These are phyloP conservation scores for Hypsizygus ulmarius DNA, from an alignment of 1,284 basidiomycete species.

Conservation along the genomic window DNA sequence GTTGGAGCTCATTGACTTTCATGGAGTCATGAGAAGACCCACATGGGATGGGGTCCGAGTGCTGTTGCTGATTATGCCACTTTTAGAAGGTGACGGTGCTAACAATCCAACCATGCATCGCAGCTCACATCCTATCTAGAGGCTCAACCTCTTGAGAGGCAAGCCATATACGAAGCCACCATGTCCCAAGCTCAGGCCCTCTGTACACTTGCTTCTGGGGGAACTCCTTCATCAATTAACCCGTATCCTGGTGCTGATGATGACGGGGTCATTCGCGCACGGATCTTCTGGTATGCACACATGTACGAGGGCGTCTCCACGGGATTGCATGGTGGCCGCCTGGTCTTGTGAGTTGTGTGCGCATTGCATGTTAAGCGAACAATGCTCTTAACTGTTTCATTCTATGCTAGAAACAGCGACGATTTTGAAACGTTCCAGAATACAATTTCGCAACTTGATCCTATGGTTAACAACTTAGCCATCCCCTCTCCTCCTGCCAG, in stretches of 20 bases:
- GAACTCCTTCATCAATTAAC: constrained; percentile 44
- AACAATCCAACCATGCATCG: not conserved
- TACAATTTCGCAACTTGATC: constrained; percentile 48
- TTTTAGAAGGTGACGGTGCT: constrained; percentile 67
- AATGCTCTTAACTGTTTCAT: constrained; percentile 1
- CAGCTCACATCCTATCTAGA: constrained; percentile 27
- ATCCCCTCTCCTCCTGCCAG: constrained; percentile 36
- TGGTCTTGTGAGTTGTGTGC: constrained; percentile 57
- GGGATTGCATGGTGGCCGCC: constrained; percentile 74
- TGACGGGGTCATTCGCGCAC: constrained; percentile 64
- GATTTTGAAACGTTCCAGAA: constrained; percentile 69
- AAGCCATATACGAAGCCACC: constrained; percentile 43
- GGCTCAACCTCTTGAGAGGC: constrained; percentile 39
- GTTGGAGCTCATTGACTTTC: constrained; percentile 74
- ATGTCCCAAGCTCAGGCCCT: constrained; percentile 62
- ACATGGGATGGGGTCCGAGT: constrained; percentile 83
- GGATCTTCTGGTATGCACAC: constrained; percentile 85
- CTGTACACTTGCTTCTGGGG: constrained; percentile 50
- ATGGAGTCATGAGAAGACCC: constrained; percentile 76
- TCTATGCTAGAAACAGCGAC: constrained; percentile 51
- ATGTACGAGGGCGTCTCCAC: constrained; percentile 79
- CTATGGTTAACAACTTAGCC: constrained; percentile 28
- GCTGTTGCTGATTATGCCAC: constrained; percentile 72
- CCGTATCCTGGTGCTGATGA: constrained; percentile 48
- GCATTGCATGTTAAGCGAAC: constrained; percentile 5